Conservation (phyloP, 805 yeast genomes). For the Metschnikowia dekortorum region DNA sequence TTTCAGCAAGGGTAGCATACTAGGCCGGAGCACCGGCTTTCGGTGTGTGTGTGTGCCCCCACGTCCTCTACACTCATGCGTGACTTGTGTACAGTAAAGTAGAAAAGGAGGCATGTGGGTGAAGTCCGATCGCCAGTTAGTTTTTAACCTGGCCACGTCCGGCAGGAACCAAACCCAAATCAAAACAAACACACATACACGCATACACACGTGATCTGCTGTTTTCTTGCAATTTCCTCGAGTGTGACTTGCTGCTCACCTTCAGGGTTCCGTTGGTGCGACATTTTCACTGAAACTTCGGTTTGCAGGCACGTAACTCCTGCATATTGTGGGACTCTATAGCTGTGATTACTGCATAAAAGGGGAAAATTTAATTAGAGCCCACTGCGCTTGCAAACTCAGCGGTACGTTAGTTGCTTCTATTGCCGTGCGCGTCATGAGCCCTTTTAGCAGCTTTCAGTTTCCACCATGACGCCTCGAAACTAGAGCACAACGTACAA, state of each 20-base stretch:
- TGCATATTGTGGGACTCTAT: too few species aligned
- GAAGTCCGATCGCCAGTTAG: neutral
- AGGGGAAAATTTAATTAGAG: too few species aligned
- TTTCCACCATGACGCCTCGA: neutral
- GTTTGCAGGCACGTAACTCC: neutral
- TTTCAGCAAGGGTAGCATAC: too few species aligned
- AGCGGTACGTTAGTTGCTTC: neutral
- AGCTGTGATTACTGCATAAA: too few species aligned
- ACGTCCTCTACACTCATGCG: neutral
- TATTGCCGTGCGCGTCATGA: neutral
- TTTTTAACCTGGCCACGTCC: neutral
- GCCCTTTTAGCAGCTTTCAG: neutral
- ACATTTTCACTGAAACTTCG: neutral
- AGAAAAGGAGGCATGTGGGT: neutral
- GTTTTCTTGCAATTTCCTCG: neutral
- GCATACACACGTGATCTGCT: neutral
- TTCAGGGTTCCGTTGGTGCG: constrained; percentile 1
- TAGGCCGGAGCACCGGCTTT: neutral
- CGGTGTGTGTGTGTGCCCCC: neutral
- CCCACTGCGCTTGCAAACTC: neutral
- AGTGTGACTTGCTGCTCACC: neutral
- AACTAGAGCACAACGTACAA: neutral
- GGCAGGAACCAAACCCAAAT: neutral
- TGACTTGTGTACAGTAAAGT: neutral
- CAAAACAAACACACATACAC: neutral